Evolutionary conservation across 148 eudicot species (phyloP), one percentile per base, ranked within the genome.

Genomic region (Gaultheria prostrata): DNA sequence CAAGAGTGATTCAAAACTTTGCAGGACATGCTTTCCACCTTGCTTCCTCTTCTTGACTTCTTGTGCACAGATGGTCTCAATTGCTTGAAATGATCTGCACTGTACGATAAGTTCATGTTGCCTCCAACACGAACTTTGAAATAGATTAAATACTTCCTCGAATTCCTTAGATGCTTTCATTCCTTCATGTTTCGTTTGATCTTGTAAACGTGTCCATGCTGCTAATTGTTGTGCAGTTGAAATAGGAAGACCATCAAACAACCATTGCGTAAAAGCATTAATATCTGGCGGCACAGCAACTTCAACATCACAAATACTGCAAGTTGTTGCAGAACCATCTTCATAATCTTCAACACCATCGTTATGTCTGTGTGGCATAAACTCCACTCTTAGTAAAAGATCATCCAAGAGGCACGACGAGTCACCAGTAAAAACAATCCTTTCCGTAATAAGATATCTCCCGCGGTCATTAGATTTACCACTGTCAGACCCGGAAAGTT

Each of bases 21-120:
- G 77, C 0, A 17, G 48, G 28, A 30, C 59, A 70, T 48, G 50
- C 18, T 28, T 17, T 17, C 24, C 72, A 28, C 39, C 83, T 46
- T 67, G 46, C 45, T 46, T 28, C 59, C 43, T 81, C 28, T 81
- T 70, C 76, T 15, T 24, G 1, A 46, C 15, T 81, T 81, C 83
- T 28, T 81, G 17, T 48, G 33, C 8, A 81, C 8, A 49, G 45
- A 81, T 26, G 24, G 10, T 30, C 76, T 32, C 49, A 69, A 70
- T 33, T 4, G 35, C 65, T 14, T 12, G 32, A 15, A 82, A 30
- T 18, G 61, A 56, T 11, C 6, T 59, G 18, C 6, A 15, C 4
- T 50, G 30, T 14, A 11, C 7, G 26, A 69, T 20, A 51, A 24
- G 32, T 43, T 48, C 14, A 6, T 1, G 1, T 81, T 49, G 51